Evolutionary conservation across 2,329 filamentous ascomycete species (phyloP).

Genomic region (Colletotrichum sp.): DNA sequence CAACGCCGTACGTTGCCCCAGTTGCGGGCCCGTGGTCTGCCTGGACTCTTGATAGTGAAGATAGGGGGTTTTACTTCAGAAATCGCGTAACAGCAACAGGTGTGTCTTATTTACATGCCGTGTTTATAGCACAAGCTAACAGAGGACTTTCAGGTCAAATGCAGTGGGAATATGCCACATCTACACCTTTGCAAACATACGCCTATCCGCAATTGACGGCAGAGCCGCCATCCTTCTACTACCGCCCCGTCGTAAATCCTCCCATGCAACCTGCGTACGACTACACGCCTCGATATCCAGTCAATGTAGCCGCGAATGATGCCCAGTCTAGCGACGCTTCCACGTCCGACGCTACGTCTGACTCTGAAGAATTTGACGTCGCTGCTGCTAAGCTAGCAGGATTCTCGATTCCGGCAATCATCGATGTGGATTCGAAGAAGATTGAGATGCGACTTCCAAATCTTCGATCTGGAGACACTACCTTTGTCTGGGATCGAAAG

Average conservation of each 20-base stretch:
- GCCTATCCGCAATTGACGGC: background rate
- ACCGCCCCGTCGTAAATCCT: background rate
- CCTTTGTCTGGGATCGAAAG: background rate
- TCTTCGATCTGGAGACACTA: background rate
- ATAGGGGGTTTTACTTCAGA: background rate
- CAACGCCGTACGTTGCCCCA: background rate
- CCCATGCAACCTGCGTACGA: background rate
- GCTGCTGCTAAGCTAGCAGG: background rate
- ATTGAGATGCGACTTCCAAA: background rate
- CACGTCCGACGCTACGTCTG: background rate
- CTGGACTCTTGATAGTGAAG: background rate
- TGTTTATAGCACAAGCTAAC: background rate
- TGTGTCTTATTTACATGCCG: background rate
- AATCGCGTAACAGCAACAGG: background rate
- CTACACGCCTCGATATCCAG: background rate
- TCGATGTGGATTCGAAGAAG: conserved; percentile 5
- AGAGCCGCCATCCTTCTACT: background rate
- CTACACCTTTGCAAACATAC: background rate
- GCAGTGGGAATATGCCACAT: background rate
- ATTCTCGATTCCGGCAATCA: background rate
- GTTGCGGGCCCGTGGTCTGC: background rate
- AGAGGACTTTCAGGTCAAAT: background rate
- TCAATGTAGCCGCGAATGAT: background rate
- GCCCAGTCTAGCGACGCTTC: background rate
- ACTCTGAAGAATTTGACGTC: background rate